A percentile compares a stretch with the other conserved stretches of the same genome.
Conservation (phyloP, 1,139 yeast species). For the Suhomyces bokatorum region DNA sequence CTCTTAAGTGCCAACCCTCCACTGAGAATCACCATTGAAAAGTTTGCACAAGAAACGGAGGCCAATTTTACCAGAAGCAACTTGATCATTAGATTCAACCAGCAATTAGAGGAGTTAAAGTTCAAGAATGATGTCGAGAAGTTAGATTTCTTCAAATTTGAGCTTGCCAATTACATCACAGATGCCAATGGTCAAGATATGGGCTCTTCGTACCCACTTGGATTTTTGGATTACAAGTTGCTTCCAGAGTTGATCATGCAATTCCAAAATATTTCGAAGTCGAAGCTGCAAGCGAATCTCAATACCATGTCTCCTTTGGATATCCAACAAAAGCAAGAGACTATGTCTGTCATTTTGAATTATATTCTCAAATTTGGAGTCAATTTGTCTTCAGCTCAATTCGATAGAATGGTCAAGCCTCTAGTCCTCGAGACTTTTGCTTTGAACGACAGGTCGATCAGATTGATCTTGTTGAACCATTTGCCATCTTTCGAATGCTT, state of each 20-base stretch:
- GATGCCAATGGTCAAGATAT: slow-evolving; percentile 15
- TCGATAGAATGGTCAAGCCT: slow-evolving; percentile 56
- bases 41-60: slow-evolving; percentile 49
- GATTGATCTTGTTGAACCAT: slow-evolving; percentile 67
- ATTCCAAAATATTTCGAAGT: slow-evolving; percentile 28
- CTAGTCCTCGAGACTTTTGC: slow-evolving; percentile 62
- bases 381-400: slow-evolving; percentile 39
- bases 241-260: slow-evolving; percentile 62
- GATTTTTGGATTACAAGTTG: slow-evolving; percentile 61
- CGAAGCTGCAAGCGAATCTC: slow-evolving; percentile 19
- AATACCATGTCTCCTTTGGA: slow-evolving; percentile 32
- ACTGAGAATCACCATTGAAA: slow-evolving; percentile 50
- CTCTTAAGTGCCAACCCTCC: slow-evolving; percentile 29
- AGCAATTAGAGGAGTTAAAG: slow-evolving; percentile 53
- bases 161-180: slow-evolving; percentile 32
- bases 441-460: slow-evolving; percentile 71
- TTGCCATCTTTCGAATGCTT: slow-evolving; percentile 56
- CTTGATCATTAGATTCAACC: slow-evolving; percentile 46
- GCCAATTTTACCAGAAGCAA: slow-evolving; percentile 37
- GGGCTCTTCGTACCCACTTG: slow-evolving; percentile 49
- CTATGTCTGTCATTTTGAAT: slow-evolving; percentile 45
- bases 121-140: slow-evolving; percentile 54
- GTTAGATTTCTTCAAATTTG: slow-evolving; percentile 51
- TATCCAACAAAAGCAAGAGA: slow-evolving; percentile 37
- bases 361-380: slow-evolving; percentile 48